These are phyloP conservation scores for Kurtzmaniella natalensis DNA, from an alignment of 1,139 yeast genomes.

Conservation along the genomic window DNA sequence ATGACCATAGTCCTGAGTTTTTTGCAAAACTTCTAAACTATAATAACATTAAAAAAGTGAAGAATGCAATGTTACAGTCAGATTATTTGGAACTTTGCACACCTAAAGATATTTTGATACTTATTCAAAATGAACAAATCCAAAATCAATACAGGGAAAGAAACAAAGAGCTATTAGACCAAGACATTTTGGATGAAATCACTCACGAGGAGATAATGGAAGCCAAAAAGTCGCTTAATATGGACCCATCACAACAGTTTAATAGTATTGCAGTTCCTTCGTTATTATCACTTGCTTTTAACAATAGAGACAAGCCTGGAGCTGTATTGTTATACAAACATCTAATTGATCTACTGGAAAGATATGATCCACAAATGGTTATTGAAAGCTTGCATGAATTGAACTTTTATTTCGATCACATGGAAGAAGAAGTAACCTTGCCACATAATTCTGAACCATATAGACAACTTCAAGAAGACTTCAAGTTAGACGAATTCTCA, in stretches of 20 bases:
- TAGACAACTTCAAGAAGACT: conserved; percentile 35
- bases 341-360: not conserved
- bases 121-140: not conserved
- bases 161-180: not conserved
- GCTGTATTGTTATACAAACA: not conserved
- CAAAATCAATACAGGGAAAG: not conserved
- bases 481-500: conserved; percentile 30
- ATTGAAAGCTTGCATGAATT: too few species aligned
- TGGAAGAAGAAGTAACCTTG: not conserved
- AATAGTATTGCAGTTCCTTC: not conserved
- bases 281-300: not conserved
- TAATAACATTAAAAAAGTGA: not conserved
- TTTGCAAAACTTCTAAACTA: not conserved
- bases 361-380: not conserved
- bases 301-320: not conserved
- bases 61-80: not conserved
- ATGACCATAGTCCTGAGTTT: not conserved
- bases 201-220: not conserved
- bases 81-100: not conserved
- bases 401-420: too few species aligned
- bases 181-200: not conserved
- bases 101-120: not conserved
- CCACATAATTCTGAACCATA: too few species aligned
- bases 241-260: not conserved
- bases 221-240: not conserved